These are phyloP conservation scores for Angophora floribunda DNA, from an alignment of 345 rosid species.

Conservation along the genomic window DNA sequence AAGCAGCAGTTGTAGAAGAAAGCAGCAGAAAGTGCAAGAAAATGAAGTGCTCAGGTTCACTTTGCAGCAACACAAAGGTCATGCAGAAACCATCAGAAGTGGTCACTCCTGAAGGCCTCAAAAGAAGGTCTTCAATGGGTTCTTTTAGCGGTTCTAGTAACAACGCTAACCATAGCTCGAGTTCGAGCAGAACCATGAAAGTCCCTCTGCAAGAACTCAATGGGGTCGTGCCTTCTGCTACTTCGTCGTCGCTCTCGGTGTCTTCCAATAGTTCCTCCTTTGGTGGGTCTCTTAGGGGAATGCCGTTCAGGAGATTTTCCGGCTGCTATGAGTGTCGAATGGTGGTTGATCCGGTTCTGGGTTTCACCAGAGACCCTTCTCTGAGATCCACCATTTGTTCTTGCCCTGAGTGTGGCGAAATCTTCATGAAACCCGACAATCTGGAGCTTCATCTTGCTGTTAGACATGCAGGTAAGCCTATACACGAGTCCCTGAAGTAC, in stretches of 20 bases:
- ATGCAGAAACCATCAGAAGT: constrained; percentile 27
- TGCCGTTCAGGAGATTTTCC: constrained; percentile 60
- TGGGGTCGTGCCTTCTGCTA: constrained; percentile 22
- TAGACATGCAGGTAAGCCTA: constrained; percentile 54
- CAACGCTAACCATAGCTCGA: neutral
- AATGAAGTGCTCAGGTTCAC: constrained; percentile 65
- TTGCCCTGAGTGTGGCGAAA: constrained; percentile 67
- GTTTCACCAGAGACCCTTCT: constrained; percentile 43
- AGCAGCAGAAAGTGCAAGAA: constrained; percentile 52
- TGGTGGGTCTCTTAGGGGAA: constrained; percentile 34
- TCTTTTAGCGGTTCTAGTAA: neutral
- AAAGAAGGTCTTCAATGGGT: constrained; percentile 22
- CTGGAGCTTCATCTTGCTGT: constrained; percentile 69
- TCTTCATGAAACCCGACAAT: constrained; percentile 51
- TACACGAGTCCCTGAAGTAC: neutral
- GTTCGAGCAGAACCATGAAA: constrained; percentile 49
- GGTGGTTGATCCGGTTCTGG: constrained; percentile 75
- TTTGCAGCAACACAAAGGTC: constrained; percentile 69
- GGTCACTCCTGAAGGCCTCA: constrained; percentile 31
- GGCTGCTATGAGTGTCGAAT: constrained; percentile 76
- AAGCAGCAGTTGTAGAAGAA: constrained; percentile 16
- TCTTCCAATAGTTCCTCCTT: constrained; percentile 25
- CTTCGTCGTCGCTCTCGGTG: constrained; percentile 23
- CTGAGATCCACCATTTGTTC: constrained; percentile 41
- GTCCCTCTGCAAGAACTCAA: constrained; percentile 31